A percentile compares a stretch with the other conserved stretches of the same genome.
These are phyloP conservation scores for Panicum miliaceum DNA, from an alignment of 176 grass and related monocot genomes.

Conservation along the genomic window DNA sequence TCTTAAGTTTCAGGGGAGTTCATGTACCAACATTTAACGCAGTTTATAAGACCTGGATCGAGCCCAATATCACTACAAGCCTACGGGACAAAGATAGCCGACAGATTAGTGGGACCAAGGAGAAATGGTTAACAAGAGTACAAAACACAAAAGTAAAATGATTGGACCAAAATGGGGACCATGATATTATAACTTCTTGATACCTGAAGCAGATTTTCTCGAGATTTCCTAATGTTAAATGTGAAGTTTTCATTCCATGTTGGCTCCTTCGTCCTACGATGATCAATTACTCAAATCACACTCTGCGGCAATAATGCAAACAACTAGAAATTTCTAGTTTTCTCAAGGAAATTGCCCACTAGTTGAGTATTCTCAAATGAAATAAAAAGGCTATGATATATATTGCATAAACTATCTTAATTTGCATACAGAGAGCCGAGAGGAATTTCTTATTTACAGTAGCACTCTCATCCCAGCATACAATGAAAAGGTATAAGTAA, in stretches of 20 bases:
- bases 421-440: not conserved
- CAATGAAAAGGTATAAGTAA: conserved; percentile 35
- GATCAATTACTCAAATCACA: conserved; percentile 49
- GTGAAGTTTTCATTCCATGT: conserved; percentile 90
- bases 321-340: conserved; percentile 34
- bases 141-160: not conserved
- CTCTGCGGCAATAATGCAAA: conserved; percentile 28
- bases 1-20: conserved; percentile 20
- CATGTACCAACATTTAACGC: not conserved
- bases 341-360: not conserved
- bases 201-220: conserved; percentile 76
- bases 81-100: not conserved
- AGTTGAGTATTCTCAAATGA: conserved; percentile 1
- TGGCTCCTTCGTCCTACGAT: conserved; percentile 78
- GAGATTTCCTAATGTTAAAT: conserved; percentile 70
- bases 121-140: not conserved
- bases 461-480: conserved; percentile 16
- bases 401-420: conserved; percentile 9
- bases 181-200: conserved; percentile 24
- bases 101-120: not conserved
- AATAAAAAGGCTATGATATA: not conserved
- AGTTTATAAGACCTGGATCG: not conserved
- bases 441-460: not conserved
- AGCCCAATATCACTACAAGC: conserved; percentile 15
- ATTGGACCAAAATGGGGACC: not conserved